Conservation (phyloP, 257 asterid species). For the Solanum pinnatisectum region DNA sequence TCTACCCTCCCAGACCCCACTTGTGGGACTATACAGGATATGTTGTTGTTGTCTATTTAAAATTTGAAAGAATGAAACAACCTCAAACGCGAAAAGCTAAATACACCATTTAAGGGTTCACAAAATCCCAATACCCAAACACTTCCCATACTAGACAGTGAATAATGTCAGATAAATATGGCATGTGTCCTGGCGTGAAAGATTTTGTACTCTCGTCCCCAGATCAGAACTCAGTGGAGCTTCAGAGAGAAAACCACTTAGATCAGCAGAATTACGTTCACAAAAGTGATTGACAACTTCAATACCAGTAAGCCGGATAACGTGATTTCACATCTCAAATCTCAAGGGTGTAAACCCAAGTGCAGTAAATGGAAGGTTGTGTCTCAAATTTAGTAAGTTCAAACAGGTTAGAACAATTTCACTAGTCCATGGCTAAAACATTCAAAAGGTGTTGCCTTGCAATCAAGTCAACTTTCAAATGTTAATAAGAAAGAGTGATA, state of each 20-base stretch:
- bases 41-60: not conserved
- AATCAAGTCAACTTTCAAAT: not conserved
- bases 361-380: not conserved
- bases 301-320: not conserved
- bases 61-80: not conserved
- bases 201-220: not conserved
- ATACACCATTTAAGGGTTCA: not conserved
- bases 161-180: not conserved
- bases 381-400: not conserved
- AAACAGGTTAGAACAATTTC: not conserved
- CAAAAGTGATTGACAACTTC: not conserved
- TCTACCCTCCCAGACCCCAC: not conserved
- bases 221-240: not conserved
- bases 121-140: not conserved
- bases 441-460: not conserved
- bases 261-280: not conserved
- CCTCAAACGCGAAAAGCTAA: not conserved
- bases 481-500: conserved; percentile 5
- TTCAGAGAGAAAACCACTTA: not conserved
- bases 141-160: not conserved
- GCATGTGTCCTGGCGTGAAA: not conserved
- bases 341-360: not conserved
- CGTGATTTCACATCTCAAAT: not conserved
- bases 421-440: not conserved
- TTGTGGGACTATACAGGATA: not conserved